Conservation (phyloP, 179 eudicot species). For the Heliamphora ciliata region DNA sequence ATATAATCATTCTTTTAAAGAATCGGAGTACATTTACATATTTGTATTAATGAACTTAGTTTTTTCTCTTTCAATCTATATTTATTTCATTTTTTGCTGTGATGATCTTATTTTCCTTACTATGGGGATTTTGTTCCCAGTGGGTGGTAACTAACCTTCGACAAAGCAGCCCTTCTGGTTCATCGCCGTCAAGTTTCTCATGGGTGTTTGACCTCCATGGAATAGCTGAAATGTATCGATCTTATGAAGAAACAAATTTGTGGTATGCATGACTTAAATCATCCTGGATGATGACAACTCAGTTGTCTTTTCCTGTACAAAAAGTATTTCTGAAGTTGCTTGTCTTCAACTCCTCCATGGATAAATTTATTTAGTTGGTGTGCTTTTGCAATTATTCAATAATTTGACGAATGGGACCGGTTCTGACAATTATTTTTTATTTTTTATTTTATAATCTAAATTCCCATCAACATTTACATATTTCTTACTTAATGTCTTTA, state of each 20-base stretch:
- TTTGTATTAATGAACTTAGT: neutral
- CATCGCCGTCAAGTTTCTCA: slow-evolving; percentile 50
- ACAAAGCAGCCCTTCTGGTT: slow-evolving; percentile 30
- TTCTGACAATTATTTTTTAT: neutral
- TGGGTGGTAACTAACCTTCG: slow-evolving; percentile 91
- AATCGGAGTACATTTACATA: neutral
- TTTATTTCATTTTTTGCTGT: neutral
- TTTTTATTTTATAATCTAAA: neutral
- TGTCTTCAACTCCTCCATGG: neutral
- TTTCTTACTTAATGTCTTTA: neutral
- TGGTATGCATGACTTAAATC: slow-evolving; percentile 38
- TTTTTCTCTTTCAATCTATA: neutral
- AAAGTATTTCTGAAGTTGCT: neutral
- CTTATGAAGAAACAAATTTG: slow-evolving; percentile 82
- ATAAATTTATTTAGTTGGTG: neutral
- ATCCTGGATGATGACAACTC: slow-evolving; percentile 2
- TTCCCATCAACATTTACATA: too few relatives aligned
- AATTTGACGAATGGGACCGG: neutral
- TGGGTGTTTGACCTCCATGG: slow-evolving; percentile 87
- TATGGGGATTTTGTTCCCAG: slow-evolving; percentile 28
- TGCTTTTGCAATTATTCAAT: neutral
- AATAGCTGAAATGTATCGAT: slow-evolving; percentile 75
- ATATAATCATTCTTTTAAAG: neutral
- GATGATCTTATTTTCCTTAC: neutral
- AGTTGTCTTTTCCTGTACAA: neutral